Evolutionary conservation across 1,284 basidiomycete species (phyloP), one percentile per base, ranked within the genome.

Genomic region (Austroboletus rostrupii): DNA sequence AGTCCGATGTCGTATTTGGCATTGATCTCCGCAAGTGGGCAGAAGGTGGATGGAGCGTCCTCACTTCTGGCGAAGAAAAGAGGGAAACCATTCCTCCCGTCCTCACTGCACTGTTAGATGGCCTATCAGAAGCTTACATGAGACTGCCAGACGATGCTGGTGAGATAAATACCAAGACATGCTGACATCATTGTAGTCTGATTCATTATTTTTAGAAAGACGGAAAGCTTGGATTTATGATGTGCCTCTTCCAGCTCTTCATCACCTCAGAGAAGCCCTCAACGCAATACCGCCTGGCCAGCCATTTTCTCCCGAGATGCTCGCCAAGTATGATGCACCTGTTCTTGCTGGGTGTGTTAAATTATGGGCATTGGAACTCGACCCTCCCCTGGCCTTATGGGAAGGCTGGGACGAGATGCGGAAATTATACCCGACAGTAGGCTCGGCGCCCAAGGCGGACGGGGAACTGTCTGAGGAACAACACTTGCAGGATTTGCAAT

Each of bases 181-280:
- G 19, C 12, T 1, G 26, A 1, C 26, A 16, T 45, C 3, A 20
- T 16, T 45, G 5, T 45, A 11, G 45, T 36, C 53, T 55, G 35
- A 61, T 21, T 32, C 6, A 40, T 47, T 8, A 11, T 41, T 7
- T 37, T 38, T 61, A 84, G 95, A 96, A 68, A 88, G 85, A 66
- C 83, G 95, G 55, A 92, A 88, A 70, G 76, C 85, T 1, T 97
- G 94, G 95, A 90, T 97, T 54, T 96, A 97, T 65, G 85, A 90
- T 58, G 90, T 95, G 2, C 91, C 93, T 1, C 77, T 97, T 20
- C 73, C 80, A 4, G 81, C 85, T 28, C 79, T 87, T 6, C 94
- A 97, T 62, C 85, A 87, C 55, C 80, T 97, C 11, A 84, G 94
- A 53, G 87, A 90, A 64, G 78, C 78, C 3, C 74, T 97, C 53